Evolutionary conservation across 2,329 filamentous ascomycete genomes (phyloP), one percentile per base, ranked within the genome.

Genomic region (Coccinonectria pachysandricola): DNA sequence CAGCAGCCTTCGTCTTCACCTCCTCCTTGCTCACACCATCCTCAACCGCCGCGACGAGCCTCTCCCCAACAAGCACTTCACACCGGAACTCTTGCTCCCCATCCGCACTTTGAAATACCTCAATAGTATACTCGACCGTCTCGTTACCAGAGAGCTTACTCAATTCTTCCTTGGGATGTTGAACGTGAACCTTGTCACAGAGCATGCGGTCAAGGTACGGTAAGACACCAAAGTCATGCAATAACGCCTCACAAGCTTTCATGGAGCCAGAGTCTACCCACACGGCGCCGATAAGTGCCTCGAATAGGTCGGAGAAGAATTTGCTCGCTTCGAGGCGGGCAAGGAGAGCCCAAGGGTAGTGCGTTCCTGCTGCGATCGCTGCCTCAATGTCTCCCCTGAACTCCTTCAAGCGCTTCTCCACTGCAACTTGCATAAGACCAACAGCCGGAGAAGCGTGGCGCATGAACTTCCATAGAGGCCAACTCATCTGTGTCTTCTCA

Each of bases 261-360:
- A 84, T 47, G 1, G 68, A 64, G 0, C 79, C 80, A 0, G 65
- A 81, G 50, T 96, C 91, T 12, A 94, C 61, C 62, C 81, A 95
- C 0, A 95, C 65, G 0, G 86, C 87, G 0, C 83, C 88, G 0
- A 96, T 53, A 0, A 92, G 50, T 16, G 73, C 71, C 57, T 96
- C 88, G 7, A 95, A 63, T 6, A 95, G 57, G 50, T 95, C 87
- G 0, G 80, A 88, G 53, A 80, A 79, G 52, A 83, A 81, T 47
- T 95, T 95, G 10, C 71, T 71, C 0, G 76, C 65, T 9, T 67
- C 63, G 1, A 92, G 59, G 0, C 68, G 63, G 0, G 74, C 62
- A 1, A 96, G 68, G 0, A 74, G 53, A 2, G 70, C 62, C 88
- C 88, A 96, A 0, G 88, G 91, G 45, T 87, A 92, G 10, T 59